Evolutionary conservation across 495 filamentous ascomycete species (phyloP).

Genomic region (Xylaria sp.): DNA sequence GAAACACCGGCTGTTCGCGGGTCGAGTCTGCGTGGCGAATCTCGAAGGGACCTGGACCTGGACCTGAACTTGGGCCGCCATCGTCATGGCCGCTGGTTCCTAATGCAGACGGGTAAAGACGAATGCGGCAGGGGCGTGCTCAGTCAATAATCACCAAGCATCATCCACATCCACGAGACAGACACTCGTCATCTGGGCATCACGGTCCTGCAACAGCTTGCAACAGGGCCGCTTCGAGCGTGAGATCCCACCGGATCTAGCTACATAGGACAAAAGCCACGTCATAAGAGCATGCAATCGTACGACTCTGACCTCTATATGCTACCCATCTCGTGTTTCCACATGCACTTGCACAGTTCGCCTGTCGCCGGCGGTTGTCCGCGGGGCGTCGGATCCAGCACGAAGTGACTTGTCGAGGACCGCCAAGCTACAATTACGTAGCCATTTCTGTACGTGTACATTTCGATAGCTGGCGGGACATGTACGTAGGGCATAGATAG

Average conservation of each 20-base stretch:
- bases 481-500: slow-evolving; percentile 1
- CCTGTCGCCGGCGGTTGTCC: neutral
- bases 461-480: neutral
- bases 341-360: neutral
- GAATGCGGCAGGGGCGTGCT: neutral
- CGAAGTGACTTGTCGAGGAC: neutral
- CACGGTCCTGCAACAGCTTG: neutral
- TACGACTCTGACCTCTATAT: slow-evolving; percentile 14
- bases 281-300: slow-evolving; percentile 15
- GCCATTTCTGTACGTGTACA: neutral
- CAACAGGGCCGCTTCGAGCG: neutral
- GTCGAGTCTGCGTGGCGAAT: neutral
- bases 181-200: slow-evolving; percentile 5
- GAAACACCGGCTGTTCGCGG: neutral
- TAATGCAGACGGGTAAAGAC: neutral
- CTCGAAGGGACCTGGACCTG: neutral
- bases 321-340: slow-evolving; percentile 19
- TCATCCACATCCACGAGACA: neutral
- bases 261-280: slow-evolving; percentile 3
- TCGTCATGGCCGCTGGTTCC: neutral
- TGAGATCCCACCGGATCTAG: neutral
- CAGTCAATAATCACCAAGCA: neutral
- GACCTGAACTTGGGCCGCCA: too few species aligned
- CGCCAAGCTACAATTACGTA: slow-evolving; percentile 11
- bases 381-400: slow-evolving; percentile 3